These are phyloP conservation scores for Sphagnum fallax DNA, from an alignment of 228 moss, liverwort and hornwort genomes.

Conservation along the genomic window DNA sequence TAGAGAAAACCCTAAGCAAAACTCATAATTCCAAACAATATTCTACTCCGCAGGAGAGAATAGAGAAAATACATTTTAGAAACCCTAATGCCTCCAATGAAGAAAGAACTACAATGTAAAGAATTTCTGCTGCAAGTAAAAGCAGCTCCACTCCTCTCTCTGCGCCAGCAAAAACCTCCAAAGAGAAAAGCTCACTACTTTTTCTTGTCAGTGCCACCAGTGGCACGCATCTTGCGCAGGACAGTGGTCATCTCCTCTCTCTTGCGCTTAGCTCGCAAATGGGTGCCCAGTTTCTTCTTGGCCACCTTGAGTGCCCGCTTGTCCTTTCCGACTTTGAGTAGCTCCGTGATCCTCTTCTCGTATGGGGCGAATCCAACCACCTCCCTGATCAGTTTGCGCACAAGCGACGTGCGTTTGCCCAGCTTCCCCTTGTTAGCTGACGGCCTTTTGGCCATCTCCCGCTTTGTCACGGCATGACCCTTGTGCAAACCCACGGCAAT, in stretches of 20 bases:
- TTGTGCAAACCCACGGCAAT: constrained; percentile 69
- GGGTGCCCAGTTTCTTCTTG: constrained; percentile 75
- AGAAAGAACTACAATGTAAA: no score
- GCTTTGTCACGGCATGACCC: constrained; percentile 77
- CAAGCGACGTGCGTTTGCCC: constrained; percentile 43
- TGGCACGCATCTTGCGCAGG: constrained; percentile 61
- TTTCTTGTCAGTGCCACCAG: constrained; percentile 55
- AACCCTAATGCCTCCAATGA: no score
- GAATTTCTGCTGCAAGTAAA: no score
- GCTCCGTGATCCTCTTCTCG: constrained; percentile 54
- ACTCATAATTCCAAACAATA: no score
- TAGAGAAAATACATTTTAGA: no score
- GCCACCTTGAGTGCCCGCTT: constrained; percentile 79
- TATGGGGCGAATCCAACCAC: constrained; percentile 54
- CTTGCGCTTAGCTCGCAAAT: constrained; percentile 79
- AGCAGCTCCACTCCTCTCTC: no score
- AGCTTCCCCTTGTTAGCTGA: constrained; percentile 65
- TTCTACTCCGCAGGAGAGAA: no score
- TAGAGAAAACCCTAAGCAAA: no score
- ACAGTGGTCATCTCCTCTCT: constrained; percentile 80
- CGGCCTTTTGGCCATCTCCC: constrained; percentile 66
- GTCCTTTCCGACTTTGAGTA: constrained; percentile 76
- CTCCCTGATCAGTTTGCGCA: constrained; percentile 48
- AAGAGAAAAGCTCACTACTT: constrained; percentile 14
- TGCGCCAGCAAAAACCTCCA: no score